Conservation (phyloP, 257 asterid genomes). For the Lithospermum erythrorhizon region DNA sequence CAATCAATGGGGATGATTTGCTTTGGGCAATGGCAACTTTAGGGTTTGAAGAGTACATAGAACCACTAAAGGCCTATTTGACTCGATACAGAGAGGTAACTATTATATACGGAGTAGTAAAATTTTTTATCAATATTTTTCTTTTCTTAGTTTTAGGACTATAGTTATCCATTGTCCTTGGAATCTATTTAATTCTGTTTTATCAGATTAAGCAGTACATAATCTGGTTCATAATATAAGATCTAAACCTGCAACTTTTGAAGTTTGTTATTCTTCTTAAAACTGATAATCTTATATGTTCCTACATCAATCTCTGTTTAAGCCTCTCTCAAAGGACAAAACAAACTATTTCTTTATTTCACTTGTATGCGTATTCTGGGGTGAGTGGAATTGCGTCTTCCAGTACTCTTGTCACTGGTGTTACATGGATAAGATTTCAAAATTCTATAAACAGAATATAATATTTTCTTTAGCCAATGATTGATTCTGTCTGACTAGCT, state of each 20-base stretch:
- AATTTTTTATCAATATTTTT: constrained; percentile 1
- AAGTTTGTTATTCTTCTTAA: neutral
- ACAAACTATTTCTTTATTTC: neutral
- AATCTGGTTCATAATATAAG: neutral
- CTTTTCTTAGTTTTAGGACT: neutral
- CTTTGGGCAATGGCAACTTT: constrained; percentile 51
- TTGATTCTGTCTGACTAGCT: constrained; percentile 11
- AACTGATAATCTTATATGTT: too few species aligned
- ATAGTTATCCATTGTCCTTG: neutral
- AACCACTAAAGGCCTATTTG: constrained; percentile 46
- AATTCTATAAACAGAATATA: neutral
- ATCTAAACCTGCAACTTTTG: neutral
- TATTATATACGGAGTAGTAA: neutral
- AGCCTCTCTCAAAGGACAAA: neutral
- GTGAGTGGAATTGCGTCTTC: neutral
- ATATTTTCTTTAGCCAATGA: neutral
- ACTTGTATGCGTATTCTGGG: neutral
- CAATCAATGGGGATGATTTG: constrained; percentile 60
- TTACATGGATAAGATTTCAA: too few species aligned
- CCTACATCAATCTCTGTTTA: too few species aligned
- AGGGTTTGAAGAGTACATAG: constrained; percentile 49
- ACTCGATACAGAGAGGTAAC: constrained; percentile 56
- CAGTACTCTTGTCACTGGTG: neutral
- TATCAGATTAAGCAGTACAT: neutral
- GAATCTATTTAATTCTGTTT: too few species aligned